Evolutionary conservation across 2,329 filamentous ascomycete genomes (phyloP).

Genomic region (Penicillium sclerotigenum): DNA sequence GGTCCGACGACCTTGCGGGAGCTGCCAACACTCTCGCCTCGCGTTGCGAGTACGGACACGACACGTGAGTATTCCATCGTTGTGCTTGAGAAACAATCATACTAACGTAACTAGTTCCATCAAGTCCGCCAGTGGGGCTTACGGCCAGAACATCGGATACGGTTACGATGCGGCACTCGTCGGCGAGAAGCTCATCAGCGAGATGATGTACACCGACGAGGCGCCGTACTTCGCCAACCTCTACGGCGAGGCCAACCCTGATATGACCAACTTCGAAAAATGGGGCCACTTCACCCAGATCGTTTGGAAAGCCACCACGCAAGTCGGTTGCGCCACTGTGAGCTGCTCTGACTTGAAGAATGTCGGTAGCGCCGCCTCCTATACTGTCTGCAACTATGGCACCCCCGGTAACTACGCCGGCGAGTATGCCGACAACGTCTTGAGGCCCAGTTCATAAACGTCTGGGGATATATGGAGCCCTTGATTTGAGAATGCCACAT

Average conservation of each 20-base stretch:
- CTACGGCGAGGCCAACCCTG: conserved; percentile 61
- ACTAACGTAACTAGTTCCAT: conserved; percentile 40
- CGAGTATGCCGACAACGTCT: conserved; percentile 55
- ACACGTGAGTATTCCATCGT: conserved; percentile 60
- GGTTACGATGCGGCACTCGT: conserved; percentile 57
- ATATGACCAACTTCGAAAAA: conserved; percentile 59
- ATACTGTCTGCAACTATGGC: conserved; percentile 86
- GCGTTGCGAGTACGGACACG: conserved; percentile 70
- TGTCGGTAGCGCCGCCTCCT: conserved; percentile 53
- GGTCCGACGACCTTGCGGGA: conserved; percentile 61
- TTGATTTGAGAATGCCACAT: neutral
- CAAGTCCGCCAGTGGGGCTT: conserved; percentile 52
- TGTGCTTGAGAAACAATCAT: conserved; percentile 31
- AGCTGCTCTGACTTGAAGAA: conserved; percentile 46
- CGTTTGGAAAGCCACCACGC: conserved; percentile 62
- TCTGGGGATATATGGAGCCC: neutral
- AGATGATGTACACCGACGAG: conserved; percentile 83
- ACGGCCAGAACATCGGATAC: conserved; percentile 91
- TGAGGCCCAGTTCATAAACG: conserved; percentile 36
- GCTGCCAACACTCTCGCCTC: conserved; percentile 64
- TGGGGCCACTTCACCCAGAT: conserved; percentile 78
- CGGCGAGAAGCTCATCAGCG: conserved; percentile 67
- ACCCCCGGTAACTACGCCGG: conserved; percentile 63
- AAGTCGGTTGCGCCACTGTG: conserved; percentile 61
- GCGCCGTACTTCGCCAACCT: conserved; percentile 53